Percentiles rank a stretch among this genome's conserved stretches.
Evolutionary conservation across 2,329 filamentous ascomycete species (phyloP).

Genomic region (Gyromitra esculenta): DNA sequence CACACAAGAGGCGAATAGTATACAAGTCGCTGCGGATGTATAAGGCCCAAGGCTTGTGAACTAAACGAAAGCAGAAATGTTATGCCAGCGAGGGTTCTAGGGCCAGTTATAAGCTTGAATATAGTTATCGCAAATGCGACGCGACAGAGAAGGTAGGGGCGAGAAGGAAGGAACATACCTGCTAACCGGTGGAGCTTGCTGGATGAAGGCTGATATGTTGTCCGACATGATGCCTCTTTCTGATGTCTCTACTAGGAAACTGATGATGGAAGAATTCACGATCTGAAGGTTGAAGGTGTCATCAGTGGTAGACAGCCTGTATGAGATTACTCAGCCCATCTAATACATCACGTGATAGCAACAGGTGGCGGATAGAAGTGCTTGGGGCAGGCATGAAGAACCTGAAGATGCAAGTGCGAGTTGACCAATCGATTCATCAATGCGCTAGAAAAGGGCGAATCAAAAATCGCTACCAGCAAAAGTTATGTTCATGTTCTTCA

Average conservation of each 20-base stretch:
- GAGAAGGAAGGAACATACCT: slow-evolving; percentile 46
- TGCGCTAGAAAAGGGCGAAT: too few relatives aligned
- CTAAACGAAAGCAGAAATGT: slow-evolving; percentile 72
- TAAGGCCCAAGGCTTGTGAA: slow-evolving; percentile 67
- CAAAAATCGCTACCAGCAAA: too few relatives aligned
- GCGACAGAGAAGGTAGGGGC: slow-evolving; percentile 24
- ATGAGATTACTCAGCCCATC: slow-evolving; percentile 44
- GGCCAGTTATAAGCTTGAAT: slow-evolving; percentile 48
- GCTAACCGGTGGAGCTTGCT: slow-evolving; percentile 52
- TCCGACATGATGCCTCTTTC: slow-evolving; percentile 52
- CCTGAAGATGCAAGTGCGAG: too few relatives aligned
- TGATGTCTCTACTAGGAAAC: slow-evolving; percentile 27
- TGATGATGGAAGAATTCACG: slow-evolving; percentile 41
- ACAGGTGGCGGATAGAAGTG: too few relatives aligned
- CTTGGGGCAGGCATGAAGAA: too few relatives aligned
- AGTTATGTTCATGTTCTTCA: too few relatives aligned
- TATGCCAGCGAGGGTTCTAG: slow-evolving; percentile 73
- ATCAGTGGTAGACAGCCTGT: slow-evolving; percentile 22
- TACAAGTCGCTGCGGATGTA: slow-evolving; percentile 66
- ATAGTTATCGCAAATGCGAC: slow-evolving; percentile 23
- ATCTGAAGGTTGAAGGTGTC: slow-evolving; percentile 43
- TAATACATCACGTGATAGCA: slow-evolving; percentile 27
- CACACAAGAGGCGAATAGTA: slow-evolving; percentile 68
- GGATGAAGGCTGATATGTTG: slow-evolving; percentile 50
- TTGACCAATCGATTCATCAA: too few relatives aligned